Base-by-base conservation (phyloP, 768 basidiomycete genomes). In the Lentinula lateritia region DNA sequence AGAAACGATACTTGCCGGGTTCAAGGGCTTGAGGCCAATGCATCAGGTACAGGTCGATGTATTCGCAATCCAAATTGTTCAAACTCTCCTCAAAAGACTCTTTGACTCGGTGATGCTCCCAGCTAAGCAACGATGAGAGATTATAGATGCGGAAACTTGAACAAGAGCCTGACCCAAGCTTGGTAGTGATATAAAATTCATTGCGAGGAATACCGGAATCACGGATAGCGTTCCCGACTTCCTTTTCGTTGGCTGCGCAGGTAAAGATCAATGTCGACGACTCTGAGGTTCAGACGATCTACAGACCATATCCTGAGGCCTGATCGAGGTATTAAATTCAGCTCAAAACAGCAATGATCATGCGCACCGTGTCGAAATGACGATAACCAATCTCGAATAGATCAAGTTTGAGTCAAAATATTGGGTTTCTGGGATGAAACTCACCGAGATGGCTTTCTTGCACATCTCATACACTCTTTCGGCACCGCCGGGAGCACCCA, bases 161-260 rank as follows among this genome's bases (percentile, higher is more conserved):
- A 28, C 28, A 28, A 28, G 28, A 28, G 28, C 28, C 28, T 28
- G 28, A 28, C 28, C 28, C 28, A 28, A 53, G 70, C 64, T 84
- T 85, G n/a, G 83, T 83, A 6, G 80, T 81, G 13, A 84, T 63
- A 67, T 76, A 83, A 45, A 84, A 70, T 34, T 80, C 73, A 18
- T 69, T 68, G 48, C 81, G 73, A 2, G 80, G 76, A 16, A 82
- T 69, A 0, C 74, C 75, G 20, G 78, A 80, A 20, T 74, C 78
- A 8, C 76, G 71, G 46, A 85, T 75, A 2, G 78, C 82, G 23
- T 67, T 65, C 4, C 82, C 80, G 20, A 83, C 81, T 12, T 68
- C 63, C 63, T 74, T 68, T 66, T 84, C 83, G 60, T 80, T 84
- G 1, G 68, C 78, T 74, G 32, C 18, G 8, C n/a, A 16, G n/a